Evolutionary conservation across 2,329 filamentous ascomycete genomes (phyloP).

Genomic region (Hypoxylon sp.): DNA sequence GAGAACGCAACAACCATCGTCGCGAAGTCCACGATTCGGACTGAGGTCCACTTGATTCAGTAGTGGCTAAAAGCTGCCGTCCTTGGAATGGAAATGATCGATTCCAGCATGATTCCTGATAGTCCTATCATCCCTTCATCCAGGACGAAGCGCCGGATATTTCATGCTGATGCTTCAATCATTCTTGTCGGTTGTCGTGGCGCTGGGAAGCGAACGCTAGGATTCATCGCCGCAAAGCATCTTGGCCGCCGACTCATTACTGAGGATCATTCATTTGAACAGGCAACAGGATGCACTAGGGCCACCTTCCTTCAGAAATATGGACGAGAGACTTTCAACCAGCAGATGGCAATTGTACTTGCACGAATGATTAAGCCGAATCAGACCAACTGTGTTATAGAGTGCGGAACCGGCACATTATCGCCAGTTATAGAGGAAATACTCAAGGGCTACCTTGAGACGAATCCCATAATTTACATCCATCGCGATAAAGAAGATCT

Average conservation of each 20-base stretch:
- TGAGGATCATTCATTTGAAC: conserved; percentile 76
- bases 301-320: conserved; percentile 73
- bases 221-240: conserved; percentile 79
- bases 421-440: conserved; percentile 71
- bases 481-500: conserved; percentile 76
- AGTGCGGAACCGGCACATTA: conserved; percentile 76
- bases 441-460: conserved; percentile 71
- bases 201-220: conserved; percentile 79
- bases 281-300: conserved; percentile 73
- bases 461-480: conserved; percentile 79
- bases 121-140: conserved; percentile 27
- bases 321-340: conserved; percentile 73
- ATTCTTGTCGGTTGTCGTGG: conserved; percentile 80
- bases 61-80: neutral
- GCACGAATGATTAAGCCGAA: conserved; percentile 72
- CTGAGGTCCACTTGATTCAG: neutral
- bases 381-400: conserved; percentile 75
- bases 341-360: conserved; percentile 73
- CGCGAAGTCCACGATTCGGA: neutral
- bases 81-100: conserved; percentile 46
- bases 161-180: conserved; percentile 75
- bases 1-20: neutral
- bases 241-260: conserved; percentile 77
- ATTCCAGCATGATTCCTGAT: conserved; percentile 38
- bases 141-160: conserved; percentile 60